phyloP scores from a whole-genome alignment of 2,329 filamentous ascomycete genomes.

The Byssothecium circinans region DNA sequence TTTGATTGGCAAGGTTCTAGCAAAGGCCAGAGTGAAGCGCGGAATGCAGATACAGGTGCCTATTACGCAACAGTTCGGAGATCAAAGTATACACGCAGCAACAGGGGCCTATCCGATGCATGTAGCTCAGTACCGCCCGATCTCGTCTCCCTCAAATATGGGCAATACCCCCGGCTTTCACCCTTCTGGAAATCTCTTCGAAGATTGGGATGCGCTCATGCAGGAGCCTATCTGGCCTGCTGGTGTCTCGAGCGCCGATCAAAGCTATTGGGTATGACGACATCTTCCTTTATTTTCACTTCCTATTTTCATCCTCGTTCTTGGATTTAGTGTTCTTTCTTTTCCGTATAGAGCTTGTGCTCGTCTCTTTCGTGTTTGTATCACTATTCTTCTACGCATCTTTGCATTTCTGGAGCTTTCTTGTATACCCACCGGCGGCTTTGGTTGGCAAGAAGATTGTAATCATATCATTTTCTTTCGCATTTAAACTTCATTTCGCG shows the following conservation, averaged over 20 bases:
- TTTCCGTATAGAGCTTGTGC: too few relatives aligned
- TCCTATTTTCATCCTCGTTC: constrained; percentile 1
- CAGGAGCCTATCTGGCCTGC: constrained; percentile 17
- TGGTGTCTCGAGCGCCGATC: constrained; percentile 10
- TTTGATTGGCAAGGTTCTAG: constrained; percentile 14
- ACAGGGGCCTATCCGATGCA: constrained; percentile 8
- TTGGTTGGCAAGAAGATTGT: not conserved
- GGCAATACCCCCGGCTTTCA: constrained; percentile 8
- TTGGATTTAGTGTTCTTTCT: not conserved
- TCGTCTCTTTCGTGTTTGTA: not conserved
- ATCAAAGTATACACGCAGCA: constrained; percentile 10
- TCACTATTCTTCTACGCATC: not conserved
- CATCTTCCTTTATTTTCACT: constrained; percentile 1
- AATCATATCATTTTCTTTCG: not conserved
- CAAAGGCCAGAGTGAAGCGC: constrained; percentile 11
- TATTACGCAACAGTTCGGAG: constrained; percentile 6
- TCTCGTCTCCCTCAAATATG: constrained; percentile 5
- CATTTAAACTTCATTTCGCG: not conserved
- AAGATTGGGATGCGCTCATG: constrained; percentile 23
- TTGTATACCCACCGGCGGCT: not conserved
- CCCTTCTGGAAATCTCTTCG: constrained; percentile 18
- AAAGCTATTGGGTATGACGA: constrained; percentile 23
- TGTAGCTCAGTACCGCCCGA: constrained; percentile 6
- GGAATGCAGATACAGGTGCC: constrained; percentile 3
- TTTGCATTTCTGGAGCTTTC: not conserved